Base-by-base conservation (phyloP, 1,139 yeast genomes). In the Saccharomycopsis hybrid region DNA sequence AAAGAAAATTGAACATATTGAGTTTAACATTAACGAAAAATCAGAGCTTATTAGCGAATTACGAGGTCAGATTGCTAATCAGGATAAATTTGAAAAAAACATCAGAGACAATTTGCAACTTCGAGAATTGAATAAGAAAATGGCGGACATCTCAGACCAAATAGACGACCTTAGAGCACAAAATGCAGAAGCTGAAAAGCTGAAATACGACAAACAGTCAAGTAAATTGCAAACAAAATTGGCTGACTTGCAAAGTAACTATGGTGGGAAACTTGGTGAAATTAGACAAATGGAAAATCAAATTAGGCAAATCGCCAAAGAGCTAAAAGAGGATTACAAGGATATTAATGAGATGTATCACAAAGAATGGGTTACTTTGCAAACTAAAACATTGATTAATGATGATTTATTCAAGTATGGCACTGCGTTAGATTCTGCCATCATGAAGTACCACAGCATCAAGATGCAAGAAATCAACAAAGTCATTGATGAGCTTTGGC, bases 391-490 rank as follows among this genome's bases (percentile, higher is more conserved):
- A 36, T 75, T 87, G 46, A 85, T 88, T n/a, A 82, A 87, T 5
- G 88, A 85, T 53, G 99, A 94, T 66, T 71, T 94, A 47, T 83
- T 76, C 27, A 84, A 85, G 1, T 89, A 89, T 61, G 78, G 89
- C 9, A 86, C 82, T 58, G 96, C 96, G 0, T 72, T 94, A 47
- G 98, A 94, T 60, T 80, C 80, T 58, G 96, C 97, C 0, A 90
- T 94, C 47, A 90, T 94, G 96, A 82, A 83, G 60, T 92, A 81
- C 62, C 99, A 94, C 63, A 77, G 88, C 52, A 70, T 85, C 54
- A 94, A 94, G 63, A 94, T 94, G 98, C 80, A 80, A 57, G 96
- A 90, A 59, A 89, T 92, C 59, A 94, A 94, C 65, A 73, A 85
- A 54, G 85, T 88, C 32, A 72, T 94, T 47, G 92, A 86, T 60